Base-by-base conservation (phyloP, 306 rosid genomes). In the Vachellia collinsii region DNA sequence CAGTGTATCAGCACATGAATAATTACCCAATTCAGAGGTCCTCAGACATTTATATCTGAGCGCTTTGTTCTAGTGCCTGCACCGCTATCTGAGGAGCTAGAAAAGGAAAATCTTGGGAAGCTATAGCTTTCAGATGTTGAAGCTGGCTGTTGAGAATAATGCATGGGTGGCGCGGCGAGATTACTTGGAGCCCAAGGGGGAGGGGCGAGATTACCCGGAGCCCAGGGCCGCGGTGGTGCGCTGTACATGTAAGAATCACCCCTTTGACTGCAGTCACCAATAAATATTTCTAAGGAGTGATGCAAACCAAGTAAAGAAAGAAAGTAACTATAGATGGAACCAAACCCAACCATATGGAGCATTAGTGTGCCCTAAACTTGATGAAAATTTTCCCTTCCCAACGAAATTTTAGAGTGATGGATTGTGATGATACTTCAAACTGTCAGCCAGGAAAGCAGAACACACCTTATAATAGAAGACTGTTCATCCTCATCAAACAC, bases 81-180 rank as follows among this genome's bases (percentile, higher is more conserved):
- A 84, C 76, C 67, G 78, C 71, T 76, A 67, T 86, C 91, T n/a
- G 85, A 59, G 53, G 90, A 85, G 74, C 85, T 80, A 43, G 86
- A 79, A 43, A 67, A 70, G 8, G 88, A 64, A 85, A 85, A 86
- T 77, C 89, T 88, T 5, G 97, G 88, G 50, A 89, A 84, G 84
- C 76, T 80, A 81, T 85, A 83, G 75, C 79, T 83, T 87, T 88
- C 97, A 41, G 92, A 88, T 50, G 81, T 91, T 10, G 74, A 80
- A 81, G 89, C 89, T 19, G 92, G 93, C 77, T 86, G 92, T 83
- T 91, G 93, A 51, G 93, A 92, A 81, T 91, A 88, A 51, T 88
- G 91, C 0, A 90, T 89, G 39, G 93, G 91, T 8, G 93, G 92
- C 7, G 93, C 91, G 0, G 88, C 87, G 77, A 88, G 91, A 85